A percentile compares a stretch with the other conserved stretches of the same genome.
Conservation (phyloP, 2,329 filamentous ascomycete genomes). For the Colletotrichum magnum region DNA sequence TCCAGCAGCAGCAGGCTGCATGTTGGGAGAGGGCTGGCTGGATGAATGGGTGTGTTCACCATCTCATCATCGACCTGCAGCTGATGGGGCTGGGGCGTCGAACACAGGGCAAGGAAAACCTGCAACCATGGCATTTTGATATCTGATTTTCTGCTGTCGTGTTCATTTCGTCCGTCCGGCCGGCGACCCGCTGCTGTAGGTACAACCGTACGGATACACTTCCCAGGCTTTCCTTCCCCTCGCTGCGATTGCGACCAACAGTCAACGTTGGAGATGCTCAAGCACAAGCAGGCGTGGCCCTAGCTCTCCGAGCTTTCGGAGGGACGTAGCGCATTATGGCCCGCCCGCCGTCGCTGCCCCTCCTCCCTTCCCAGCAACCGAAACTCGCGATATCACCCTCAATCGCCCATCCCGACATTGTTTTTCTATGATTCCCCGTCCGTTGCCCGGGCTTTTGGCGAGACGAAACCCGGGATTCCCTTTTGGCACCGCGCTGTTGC, state of each 20-base stretch:
- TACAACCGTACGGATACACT: no score
- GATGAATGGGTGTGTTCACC: conserved; percentile 7
- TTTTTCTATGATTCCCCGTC: neutral
- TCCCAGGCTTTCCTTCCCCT: no score
- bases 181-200: neutral
- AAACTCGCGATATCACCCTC: conserved; percentile 20
- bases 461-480: neutral
- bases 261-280: neutral
- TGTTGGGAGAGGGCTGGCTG: conserved; percentile 1
- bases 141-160: conserved; percentile 7
- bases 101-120: neutral
- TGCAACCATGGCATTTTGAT: conserved; percentile 35
- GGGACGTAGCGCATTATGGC: conserved; percentile 5
- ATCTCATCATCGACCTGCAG: conserved; percentile 22
- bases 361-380: conserved; percentile 31
- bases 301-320: conserved; percentile 23
- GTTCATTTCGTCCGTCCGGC: neutral
- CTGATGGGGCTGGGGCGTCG: neutral
- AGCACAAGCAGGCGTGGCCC: conserved; percentile 14
- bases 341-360: conserved; percentile 17
- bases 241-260: neutral
- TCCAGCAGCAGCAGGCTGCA: conserved; percentile 1
- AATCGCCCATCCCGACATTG: neutral
- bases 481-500: neutral
- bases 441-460: conserved; percentile 5